Conservation (phyloP, 768 basidiomycete species). For the Agrocybe pediades region DNA sequence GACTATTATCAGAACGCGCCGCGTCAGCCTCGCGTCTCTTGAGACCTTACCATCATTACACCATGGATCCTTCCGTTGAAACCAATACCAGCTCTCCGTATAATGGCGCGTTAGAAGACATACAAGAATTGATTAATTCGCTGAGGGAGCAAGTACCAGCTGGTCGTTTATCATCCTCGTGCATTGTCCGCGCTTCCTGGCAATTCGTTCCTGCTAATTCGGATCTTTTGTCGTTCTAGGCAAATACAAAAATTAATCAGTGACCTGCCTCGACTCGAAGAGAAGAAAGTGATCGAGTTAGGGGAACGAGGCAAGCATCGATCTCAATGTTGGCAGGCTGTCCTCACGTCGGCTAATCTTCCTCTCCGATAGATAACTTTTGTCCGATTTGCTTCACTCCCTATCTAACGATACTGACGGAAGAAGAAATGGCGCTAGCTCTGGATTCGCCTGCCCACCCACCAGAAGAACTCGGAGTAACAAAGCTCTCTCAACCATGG, state of each 20-base stretch:
- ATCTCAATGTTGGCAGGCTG: not conserved
- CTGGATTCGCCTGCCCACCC: slow-evolving; percentile 83
- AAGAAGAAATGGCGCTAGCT: slow-evolving; percentile 71
- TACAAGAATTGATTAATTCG: not conserved
- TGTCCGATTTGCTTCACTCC: slow-evolving; percentile 80
- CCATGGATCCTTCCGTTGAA: not conserved
- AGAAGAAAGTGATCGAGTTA: slow-evolving; percentile 46
- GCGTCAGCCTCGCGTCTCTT: not conserved
- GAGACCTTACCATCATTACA: not conserved
- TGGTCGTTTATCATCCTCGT: slow-evolving; percentile 11
- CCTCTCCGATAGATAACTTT: slow-evolving; percentile 49
- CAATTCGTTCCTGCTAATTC: not conserved
- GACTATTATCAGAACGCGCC: slow-evolving; percentile 19
- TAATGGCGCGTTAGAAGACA: not conserved
- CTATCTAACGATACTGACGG: slow-evolving; percentile 66
- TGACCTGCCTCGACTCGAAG: slow-evolving; percentile 48
- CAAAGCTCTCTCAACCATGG: slow-evolving; percentile 52
- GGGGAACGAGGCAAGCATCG: slow-evolving; percentile 45
- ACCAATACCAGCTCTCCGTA: too few relatives aligned
- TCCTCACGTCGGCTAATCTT: not conserved
- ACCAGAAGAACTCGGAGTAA: slow-evolving; percentile 70
- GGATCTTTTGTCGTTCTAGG: slow-evolving; percentile 20
- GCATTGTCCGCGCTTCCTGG: not conserved
- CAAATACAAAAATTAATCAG: slow-evolving; percentile 43
- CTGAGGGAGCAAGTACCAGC: slow-evolving; percentile 2